phyloP scores from a whole-genome alignment of 768 basidiomycete species.

The Hygrocybe coccinea region DNA sequence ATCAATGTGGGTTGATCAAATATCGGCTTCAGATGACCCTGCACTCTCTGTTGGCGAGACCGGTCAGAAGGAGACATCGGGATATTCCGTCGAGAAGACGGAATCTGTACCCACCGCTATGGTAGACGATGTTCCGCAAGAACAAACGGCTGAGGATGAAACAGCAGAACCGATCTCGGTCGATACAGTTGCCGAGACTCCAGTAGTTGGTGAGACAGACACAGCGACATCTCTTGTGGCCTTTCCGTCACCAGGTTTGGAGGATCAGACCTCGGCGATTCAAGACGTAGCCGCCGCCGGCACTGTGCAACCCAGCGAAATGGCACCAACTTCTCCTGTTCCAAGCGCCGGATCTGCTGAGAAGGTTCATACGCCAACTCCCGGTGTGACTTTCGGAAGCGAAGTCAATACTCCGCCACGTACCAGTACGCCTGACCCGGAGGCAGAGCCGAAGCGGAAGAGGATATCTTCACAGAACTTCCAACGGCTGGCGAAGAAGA shows the following conservation, averaged over 20 bases:
- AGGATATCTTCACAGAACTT: slow-evolving; percentile 83
- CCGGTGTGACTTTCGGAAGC: slow-evolving; percentile 65
- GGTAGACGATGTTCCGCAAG: slow-evolving; percentile 4
- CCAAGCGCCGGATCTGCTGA: slow-evolving; percentile 5
- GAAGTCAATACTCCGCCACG: slow-evolving; percentile 57
- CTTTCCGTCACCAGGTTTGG: no score
- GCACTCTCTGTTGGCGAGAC: slow-evolving; percentile 33
- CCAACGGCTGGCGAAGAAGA: slow-evolving; percentile 69
- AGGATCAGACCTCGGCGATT: slow-evolving; percentile 5
- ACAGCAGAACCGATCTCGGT: no score
- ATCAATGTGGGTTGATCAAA: slow-evolving; percentile 85
- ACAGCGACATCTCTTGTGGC: no score
- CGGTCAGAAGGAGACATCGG: slow-evolving; percentile 37
- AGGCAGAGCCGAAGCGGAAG: slow-evolving; percentile 72
- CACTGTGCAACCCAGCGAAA: no score
- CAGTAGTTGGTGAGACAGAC: no score
- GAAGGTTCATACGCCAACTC: slow-evolving; percentile 10
- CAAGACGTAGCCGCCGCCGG: slow-evolving; percentile 4
- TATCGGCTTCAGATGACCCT: slow-evolving; percentile 57
- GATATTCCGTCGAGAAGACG: slow-evolving; percentile 42
- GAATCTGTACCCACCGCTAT: slow-evolving; percentile 12
- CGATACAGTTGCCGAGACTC: no score
- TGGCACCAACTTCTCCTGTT: slow-evolving; percentile 14
- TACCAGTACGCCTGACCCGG: slow-evolving; percentile 66
- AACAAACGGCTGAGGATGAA: background rate